Conservation (phyloP, 345 rosid genomes). For the Dovyalis caffra region DNA sequence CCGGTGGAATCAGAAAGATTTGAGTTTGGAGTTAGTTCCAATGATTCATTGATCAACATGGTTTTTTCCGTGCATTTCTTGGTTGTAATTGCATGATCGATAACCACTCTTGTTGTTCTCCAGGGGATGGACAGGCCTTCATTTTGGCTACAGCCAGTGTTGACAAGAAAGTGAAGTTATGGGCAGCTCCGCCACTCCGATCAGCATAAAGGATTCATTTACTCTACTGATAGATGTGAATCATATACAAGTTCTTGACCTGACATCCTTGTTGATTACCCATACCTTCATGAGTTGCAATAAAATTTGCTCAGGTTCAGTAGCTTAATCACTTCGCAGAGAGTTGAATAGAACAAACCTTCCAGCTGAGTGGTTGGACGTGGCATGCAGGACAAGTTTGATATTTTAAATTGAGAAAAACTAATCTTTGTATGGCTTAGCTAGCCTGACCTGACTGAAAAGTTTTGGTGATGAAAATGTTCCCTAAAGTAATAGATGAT, state of each 20-base stretch:
- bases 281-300: background rate
- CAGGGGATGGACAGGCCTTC: slow-evolving; percentile 51
- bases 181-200: slow-evolving; percentile 63
- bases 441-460: background rate
- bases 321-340: background rate
- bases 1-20: background rate
- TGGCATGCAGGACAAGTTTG: background rate
- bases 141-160: slow-evolving; percentile 71
- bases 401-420: background rate
- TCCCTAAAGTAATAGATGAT: background rate
- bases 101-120: slow-evolving; percentile 9
- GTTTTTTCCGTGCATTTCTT: background rate
- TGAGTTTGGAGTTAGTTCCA: background rate
- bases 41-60: background rate
- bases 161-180: slow-evolving; percentile 92
- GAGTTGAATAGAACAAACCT: background rate
- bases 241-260: background rate
- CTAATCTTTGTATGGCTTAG: background rate
- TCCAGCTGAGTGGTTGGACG: background rate
- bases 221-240: background rate
- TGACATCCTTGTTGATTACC: background rate
- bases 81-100: background rate
- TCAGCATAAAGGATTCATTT: slow-evolving; percentile 5
- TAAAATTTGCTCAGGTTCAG: background rate
- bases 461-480: background rate